A percentile compares a stretch with the other conserved stretches of the same genome.
These are phyloP conservation scores for Solanum dulcamara DNA, from an alignment of 257 asterid species.

Conservation along the genomic window DNA sequence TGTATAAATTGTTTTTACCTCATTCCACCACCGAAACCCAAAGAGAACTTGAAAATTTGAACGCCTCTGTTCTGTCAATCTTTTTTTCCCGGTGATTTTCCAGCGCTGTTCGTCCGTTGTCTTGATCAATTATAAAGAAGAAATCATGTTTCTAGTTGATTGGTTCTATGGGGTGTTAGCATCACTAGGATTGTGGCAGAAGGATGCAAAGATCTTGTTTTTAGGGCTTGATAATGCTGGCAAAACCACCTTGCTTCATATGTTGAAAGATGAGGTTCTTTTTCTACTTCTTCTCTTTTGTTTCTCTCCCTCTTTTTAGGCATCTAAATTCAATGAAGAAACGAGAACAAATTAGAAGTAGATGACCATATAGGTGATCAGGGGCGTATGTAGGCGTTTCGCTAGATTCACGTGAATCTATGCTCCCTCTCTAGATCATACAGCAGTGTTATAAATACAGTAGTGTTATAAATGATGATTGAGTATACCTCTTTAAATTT, in stretches of 20 bases:
- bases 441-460: too few species aligned
- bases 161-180: slow-evolving; percentile 37
- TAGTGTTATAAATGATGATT: too few species aligned
- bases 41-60: background rate
- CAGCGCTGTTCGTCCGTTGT: background rate
- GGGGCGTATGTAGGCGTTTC: too few species aligned
- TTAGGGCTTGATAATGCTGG: slow-evolving; percentile 49
- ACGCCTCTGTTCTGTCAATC: background rate
- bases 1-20: background rate
- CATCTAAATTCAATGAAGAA: background rate
- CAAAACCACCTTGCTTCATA: slow-evolving; percentile 40
- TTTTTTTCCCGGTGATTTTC: background rate
- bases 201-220: slow-evolving; percentile 44
- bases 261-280: slow-evolving; percentile 39
- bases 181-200: slow-evolving; percentile 25
- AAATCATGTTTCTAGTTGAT: slow-evolving; percentile 30
- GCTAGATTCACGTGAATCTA: too few species aligned
- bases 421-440: too few species aligned
- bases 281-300: background rate
- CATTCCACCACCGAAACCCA: background rate
- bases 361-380: background rate
- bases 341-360: background rate
- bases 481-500: too few species aligned
- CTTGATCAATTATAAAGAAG: background rate
- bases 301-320: background rate